Percentiles rank a stretch among this genome's conserved stretches.
These are phyloP conservation scores for Fusarium newnesense DNA, from an alignment of 2,329 filamentous ascomycete genomes.

Conservation along the genomic window DNA sequence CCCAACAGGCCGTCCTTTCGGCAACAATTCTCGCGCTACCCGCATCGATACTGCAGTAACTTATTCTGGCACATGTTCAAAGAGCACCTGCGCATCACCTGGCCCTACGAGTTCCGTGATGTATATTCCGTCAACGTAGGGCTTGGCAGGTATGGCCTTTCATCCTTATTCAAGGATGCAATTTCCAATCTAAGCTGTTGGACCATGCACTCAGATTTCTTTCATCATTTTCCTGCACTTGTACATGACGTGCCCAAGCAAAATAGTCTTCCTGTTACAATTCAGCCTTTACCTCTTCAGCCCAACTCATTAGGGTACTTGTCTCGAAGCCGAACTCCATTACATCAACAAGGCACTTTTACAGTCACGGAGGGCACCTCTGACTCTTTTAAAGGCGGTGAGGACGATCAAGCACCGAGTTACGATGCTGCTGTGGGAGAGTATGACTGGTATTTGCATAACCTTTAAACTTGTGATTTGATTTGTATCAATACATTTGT, in stretches of 20 bases:
- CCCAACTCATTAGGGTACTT: background rate
- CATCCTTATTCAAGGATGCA: background rate
- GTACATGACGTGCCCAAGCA: background rate
- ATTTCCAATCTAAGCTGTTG: background rate
- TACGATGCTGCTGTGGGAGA: background rate
- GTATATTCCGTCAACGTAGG: background rate
- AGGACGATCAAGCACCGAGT: background rate
- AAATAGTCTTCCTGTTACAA: background rate
- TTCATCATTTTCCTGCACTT: background rate
- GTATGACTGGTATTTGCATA: background rate
- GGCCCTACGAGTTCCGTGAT: background rate
- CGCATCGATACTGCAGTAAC: background rate
- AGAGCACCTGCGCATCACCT: background rate
- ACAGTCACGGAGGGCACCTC: background rate
- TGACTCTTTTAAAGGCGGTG: background rate
- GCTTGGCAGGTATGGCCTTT: background rate
- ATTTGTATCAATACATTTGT: no score
- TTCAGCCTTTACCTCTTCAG: background rate
- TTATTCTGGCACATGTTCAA: background rate
- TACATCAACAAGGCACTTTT: background rate
- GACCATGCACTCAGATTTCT: background rate
- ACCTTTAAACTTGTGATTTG: background rate
- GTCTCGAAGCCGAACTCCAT: background rate
- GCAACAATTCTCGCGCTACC: background rate
- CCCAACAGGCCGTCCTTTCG: background rate